These are phyloP conservation scores for Mollisiaceae sp. DNA, from an alignment of 2,329 filamentous ascomycete genomes.

Conservation along the genomic window DNA sequence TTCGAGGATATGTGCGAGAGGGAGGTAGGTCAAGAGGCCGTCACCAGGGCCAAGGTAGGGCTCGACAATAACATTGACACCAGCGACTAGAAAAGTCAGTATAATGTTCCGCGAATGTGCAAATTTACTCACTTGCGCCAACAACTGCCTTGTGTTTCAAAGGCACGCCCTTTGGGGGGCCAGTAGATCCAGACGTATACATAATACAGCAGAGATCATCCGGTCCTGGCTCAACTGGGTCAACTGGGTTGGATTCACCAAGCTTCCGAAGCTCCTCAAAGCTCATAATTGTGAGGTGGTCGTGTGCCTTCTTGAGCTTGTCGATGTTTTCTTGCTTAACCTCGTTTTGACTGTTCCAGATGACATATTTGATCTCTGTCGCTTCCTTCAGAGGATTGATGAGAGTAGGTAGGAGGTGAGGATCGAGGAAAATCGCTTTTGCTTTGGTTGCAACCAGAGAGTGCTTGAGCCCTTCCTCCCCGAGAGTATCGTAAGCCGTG, in stretches of 20 bases:
- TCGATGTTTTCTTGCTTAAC: slow-evolving; percentile 53
- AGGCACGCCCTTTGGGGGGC: slow-evolving; percentile 86
- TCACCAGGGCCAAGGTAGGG: slow-evolving; percentile 80
- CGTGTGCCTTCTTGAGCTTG: slow-evolving; percentile 61
- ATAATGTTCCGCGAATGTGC: slow-evolving; percentile 57
- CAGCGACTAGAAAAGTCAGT: slow-evolving; percentile 63
- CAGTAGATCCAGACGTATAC: slow-evolving; percentile 90
- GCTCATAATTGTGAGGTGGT: slow-evolving; percentile 57
- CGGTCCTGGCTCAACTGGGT: slow-evolving; percentile 72
- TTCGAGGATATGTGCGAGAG: slow-evolving; percentile 94
- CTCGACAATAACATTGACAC: slow-evolving; percentile 78
- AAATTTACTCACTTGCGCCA: slow-evolving; percentile 73
- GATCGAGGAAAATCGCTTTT: slow-evolving; percentile 85
- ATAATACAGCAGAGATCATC: slow-evolving; percentile 84
- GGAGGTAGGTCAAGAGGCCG: slow-evolving; percentile 85
- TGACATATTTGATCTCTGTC: slow-evolving; percentile 60
- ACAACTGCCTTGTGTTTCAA: slow-evolving; percentile 84
- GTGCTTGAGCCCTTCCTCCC: slow-evolving; percentile 82
- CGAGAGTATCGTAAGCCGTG: slow-evolving; percentile 93
- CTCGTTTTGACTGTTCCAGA: slow-evolving; percentile 65
- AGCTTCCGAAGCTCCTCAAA: slow-evolving; percentile 60
- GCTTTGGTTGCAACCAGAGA: slow-evolving; percentile 82
- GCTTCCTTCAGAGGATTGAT: slow-evolving; percentile 60
- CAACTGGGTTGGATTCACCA: slow-evolving; percentile 64
- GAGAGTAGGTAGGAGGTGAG: slow-evolving; percentile 71